Percentiles rank a stretch among this genome's conserved stretches.
phyloP scores from a whole-genome alignment of 1,284 basidiomycete genomes.

The Papiliotrema laurentii region DNA sequence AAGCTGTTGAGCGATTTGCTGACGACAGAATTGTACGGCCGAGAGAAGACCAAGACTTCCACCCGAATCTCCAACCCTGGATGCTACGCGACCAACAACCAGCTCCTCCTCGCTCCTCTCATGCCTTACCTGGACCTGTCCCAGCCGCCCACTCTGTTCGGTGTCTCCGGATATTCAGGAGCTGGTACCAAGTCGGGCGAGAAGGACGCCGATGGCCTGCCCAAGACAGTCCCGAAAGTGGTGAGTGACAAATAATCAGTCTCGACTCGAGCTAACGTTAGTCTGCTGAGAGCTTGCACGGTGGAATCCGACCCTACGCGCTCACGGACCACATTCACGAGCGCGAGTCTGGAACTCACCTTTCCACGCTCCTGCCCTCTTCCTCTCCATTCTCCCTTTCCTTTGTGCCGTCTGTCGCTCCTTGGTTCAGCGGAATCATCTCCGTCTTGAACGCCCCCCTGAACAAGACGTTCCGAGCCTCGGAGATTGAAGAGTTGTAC shows the following conservation, averaged over 20 bases:
- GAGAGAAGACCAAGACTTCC: slow-evolving; percentile 62
- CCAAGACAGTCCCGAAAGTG: slow-evolving; percentile 77
- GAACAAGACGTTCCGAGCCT: slow-evolving; percentile 59
- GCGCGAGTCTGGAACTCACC: slow-evolving; percentile 81
- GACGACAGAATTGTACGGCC: slow-evolving; percentile 77
- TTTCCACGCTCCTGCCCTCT: slow-evolving; percentile 58
- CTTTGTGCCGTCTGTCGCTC: slow-evolving; percentile 82
- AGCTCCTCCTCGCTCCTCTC: slow-evolving; percentile 86
- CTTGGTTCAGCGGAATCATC: slow-evolving; percentile 97
- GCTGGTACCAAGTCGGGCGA: slow-evolving; percentile 77
- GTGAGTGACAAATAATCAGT: slow-evolving; percentile 31
- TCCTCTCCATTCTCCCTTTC: slow-evolving; percentile 59
- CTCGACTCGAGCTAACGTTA: slow-evolving; percentile 10
- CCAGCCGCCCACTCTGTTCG: slow-evolving; percentile 82
- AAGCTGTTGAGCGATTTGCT: neutral
- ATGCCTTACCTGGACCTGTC: slow-evolving; percentile 63
- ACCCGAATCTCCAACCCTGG: slow-evolving; percentile 94
- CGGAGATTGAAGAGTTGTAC: slow-evolving; percentile 70
- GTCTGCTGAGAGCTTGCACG: slow-evolving; percentile 65
- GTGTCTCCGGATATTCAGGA: slow-evolving; percentile 89
- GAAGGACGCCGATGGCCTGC: slow-evolving; percentile 61
- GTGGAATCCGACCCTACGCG: slow-evolving; percentile 77
- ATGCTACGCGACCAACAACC: slow-evolving; percentile 91
- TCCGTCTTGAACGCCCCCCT: slow-evolving; percentile 80
- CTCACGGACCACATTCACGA: slow-evolving; percentile 99